Evolutionary conservation across 2,329 filamentous ascomycete species (phyloP).

Genomic region (Aspergillus versicolor): DNA sequence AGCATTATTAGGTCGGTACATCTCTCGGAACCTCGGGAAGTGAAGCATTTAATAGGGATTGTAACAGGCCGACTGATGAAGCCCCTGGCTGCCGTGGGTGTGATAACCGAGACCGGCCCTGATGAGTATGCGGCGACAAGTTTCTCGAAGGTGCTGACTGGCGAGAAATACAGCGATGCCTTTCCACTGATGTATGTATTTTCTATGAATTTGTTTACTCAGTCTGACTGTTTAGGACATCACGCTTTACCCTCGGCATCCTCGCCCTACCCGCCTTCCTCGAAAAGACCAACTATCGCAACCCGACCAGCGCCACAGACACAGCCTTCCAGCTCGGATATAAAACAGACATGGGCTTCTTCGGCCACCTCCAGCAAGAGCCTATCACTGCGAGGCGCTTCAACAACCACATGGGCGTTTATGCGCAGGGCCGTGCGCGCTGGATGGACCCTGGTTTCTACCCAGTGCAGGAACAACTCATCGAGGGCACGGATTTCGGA

Average conservation of each 20-base stretch:
- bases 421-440: slow-evolving; percentile 26
- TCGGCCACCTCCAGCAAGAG: slow-evolving; percentile 25
- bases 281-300: slow-evolving; percentile 26
- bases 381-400: slow-evolving; percentile 21
- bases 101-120: slow-evolving; percentile 30
- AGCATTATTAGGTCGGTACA: slow-evolving; percentile 7
- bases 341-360: slow-evolving; percentile 27
- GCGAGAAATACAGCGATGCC: slow-evolving; percentile 23
- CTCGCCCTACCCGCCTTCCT: slow-evolving; percentile 28
- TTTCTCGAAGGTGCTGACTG: slow-evolving; percentile 29
- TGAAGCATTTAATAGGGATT: no score
- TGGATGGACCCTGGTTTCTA: slow-evolving; percentile 35
- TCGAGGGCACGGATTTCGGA: slow-evolving; percentile 11
- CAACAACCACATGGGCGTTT: slow-evolving; percentile 29
- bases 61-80: slow-evolving; percentile 30
- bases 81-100: slow-evolving; percentile 36
- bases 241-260: slow-evolving; percentile 24
- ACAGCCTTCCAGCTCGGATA: slow-evolving; percentile 27
- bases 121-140: slow-evolving; percentile 34
- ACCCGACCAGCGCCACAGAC: slow-evolving; percentile 25
- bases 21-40: no score
- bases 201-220: no score
- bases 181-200: slow-evolving; percentile 28
- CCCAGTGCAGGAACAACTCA: slow-evolving; percentile 21
- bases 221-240: slow-evolving; percentile 17